A percentile compares a stretch with the other conserved stretches of the same genome.
These are phyloP conservation scores for Penicillium crustosum DNA, from an alignment of 2,329 filamentous ascomycete genomes.

Conservation along the genomic window DNA sequence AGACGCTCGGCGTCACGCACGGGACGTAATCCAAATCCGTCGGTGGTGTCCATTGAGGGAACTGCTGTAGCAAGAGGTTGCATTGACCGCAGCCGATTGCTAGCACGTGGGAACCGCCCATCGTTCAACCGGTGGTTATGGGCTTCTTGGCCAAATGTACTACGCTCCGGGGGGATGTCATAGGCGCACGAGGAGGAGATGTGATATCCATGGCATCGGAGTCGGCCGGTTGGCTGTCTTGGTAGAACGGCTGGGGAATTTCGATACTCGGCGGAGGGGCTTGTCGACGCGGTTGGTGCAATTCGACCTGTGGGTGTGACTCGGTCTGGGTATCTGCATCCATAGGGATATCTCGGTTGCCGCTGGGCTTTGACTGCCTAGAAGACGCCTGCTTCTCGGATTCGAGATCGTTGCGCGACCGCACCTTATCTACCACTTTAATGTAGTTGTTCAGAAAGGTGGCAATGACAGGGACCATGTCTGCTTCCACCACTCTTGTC, in stretches of 20 bases:
- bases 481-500: conserved; percentile 93
- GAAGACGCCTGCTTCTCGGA: conserved; percentile 53
- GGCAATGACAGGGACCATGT: conserved; percentile 98
- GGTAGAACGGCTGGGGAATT: conserved; percentile 62
- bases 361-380: conserved; percentile 30
- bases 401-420: conserved; percentile 80
- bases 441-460: conserved; percentile 99
- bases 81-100: conserved; percentile 55
- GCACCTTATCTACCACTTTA: conserved; percentile 88
- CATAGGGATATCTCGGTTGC: conserved; percentile 34
- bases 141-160: conserved; percentile 59
- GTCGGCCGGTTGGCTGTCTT: conserved; percentile 49
- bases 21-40: conserved; percentile 72
- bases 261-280: conserved; percentile 82
- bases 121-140: conserved; percentile 51
- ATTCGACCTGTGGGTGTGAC: conserved; percentile 55
- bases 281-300: conserved; percentile 68
- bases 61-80: conserved; percentile 69
- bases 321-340: conserved; percentile 56
- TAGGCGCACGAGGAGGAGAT: conserved; percentile 61
- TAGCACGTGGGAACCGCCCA: conserved; percentile 43
- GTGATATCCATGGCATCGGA: conserved; percentile 59
- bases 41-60: conserved; percentile 65
- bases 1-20: conserved; percentile 80
- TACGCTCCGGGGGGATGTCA: conserved; percentile 69